Evolutionary conservation across 805 yeast genomes (phyloP).

Genomic region (Lachancea nothofagi): DNA sequence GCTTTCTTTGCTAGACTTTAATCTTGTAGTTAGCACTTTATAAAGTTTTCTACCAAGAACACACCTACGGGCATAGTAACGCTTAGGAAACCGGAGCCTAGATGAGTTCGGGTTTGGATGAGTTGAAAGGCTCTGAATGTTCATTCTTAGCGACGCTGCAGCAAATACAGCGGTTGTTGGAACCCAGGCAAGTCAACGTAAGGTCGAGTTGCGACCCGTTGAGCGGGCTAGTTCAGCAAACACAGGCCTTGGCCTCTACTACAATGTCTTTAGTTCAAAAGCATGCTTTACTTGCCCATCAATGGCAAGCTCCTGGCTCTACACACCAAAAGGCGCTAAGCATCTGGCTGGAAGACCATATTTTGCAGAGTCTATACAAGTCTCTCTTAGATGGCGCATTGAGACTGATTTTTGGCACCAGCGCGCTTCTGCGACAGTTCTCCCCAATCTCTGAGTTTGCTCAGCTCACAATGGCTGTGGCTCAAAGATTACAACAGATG

Average conservation of each 20-base stretch:
- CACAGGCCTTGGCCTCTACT: background rate
- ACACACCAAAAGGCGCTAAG: background rate
- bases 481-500: slow-evolving; percentile 4
- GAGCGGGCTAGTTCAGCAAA: slow-evolving; percentile 1
- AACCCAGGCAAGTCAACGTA: background rate
- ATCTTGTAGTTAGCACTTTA: background rate
- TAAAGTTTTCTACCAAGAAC: too few relatives aligned
- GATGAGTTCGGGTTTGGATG: background rate
- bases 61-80: background rate
- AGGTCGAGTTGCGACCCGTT: slow-evolving; percentile 9
- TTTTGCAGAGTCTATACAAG: slow-evolving; percentile 13
- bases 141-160: background rate
- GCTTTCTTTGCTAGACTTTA: background rate
- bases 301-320: background rate
- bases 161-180: slow-evolving; percentile 3
- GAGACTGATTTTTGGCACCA: slow-evolving; percentile 14
- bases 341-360: slow-evolving; percentile 6
- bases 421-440: slow-evolving; percentile 15
- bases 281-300: slow-evolving; percentile 1
- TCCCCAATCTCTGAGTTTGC: slow-evolving; percentile 13
- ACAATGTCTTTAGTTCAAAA: slow-evolving; percentile 1
- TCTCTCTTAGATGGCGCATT: slow-evolving; percentile 13
- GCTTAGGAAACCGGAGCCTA: background rate
- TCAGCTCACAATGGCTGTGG: slow-evolving; percentile 1
- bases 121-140: slow-evolving; percentile 2